Conservation (phyloP, 768 basidiomycete species). For the Asterophora parasitica region DNA sequence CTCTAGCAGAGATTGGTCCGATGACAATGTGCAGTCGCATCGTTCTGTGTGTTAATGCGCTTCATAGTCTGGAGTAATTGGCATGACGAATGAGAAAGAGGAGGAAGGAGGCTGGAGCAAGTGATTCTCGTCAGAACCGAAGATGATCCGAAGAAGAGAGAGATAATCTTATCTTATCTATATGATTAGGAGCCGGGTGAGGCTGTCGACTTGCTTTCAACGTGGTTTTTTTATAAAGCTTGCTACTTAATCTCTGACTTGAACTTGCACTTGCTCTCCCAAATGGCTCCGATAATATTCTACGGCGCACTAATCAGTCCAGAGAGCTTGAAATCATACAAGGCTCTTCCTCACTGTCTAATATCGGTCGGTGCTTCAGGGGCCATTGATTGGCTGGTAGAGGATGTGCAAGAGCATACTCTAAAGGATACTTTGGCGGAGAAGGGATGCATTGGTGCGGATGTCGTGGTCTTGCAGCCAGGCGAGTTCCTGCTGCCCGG, state of each 20-base stretch:
- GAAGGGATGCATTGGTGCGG: conserved; percentile 44
- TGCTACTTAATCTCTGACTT: too few relatives aligned
- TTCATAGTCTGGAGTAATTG: too few relatives aligned
- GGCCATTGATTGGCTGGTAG: conserved; percentile 67
- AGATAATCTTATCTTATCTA: too few relatives aligned
- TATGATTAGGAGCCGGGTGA: too few relatives aligned
- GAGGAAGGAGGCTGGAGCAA: too few relatives aligned
- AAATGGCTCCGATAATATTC: conserved; percentile 24
- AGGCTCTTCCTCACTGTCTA: conserved; percentile 47
- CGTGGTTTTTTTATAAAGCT: too few relatives aligned
- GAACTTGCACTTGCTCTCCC: not conserved
- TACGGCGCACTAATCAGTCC: conserved; percentile 60
- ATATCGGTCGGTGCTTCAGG: conserved; percentile 44
- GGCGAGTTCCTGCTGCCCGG: conserved; percentile 82
- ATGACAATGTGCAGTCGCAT: too few relatives aligned
- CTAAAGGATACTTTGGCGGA: conserved; percentile 47
- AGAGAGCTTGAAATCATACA: conserved; percentile 34
- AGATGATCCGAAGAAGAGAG: too few relatives aligned
- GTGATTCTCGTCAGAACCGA: too few relatives aligned
- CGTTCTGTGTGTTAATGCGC: not conserved
- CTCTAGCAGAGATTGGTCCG: too few relatives aligned
- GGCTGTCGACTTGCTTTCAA: not conserved
- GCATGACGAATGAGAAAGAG: too few relatives aligned
- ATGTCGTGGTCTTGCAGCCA: conserved; percentile 37
- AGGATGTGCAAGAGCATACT: conserved; percentile 44